phyloP scores from a whole-genome alignment of 1,139 yeast genomes.

The Keqinozyma sinolaborantium region DNA sequence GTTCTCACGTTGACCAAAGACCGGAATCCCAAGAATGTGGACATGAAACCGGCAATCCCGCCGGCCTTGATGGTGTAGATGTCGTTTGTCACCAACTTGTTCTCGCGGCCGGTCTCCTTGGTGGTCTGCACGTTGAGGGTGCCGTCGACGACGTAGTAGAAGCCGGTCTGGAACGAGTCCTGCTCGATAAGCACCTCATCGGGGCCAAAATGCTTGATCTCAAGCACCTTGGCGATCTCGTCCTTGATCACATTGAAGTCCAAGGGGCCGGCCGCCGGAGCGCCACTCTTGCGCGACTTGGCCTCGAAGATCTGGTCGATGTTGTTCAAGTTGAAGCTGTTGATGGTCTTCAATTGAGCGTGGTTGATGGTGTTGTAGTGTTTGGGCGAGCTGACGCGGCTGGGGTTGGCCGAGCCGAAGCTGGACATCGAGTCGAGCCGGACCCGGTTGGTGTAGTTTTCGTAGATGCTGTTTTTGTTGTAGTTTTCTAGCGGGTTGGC shows the following conservation, averaged over 20 bases:
- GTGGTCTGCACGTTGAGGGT: conserved; percentile 48
- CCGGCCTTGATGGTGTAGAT: conserved; percentile 69
- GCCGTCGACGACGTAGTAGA: conserved; percentile 80
- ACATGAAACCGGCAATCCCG: conserved; percentile 84
- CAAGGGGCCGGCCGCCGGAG: conserved; percentile 2
- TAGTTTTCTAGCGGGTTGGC: neutral
- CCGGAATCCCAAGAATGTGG: conserved; percentile 74
- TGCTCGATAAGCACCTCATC: conserved; percentile 61
- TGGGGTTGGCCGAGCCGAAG: conserved; percentile 10
- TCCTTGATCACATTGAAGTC: conserved; percentile 35
- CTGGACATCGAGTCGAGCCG: conserved; percentile 19
- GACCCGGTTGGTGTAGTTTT: conserved; percentile 15
- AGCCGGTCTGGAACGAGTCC: conserved; percentile 65
- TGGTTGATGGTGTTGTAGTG: conserved; percentile 28
- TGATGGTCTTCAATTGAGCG: conserved; percentile 10
- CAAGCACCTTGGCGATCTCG: conserved; percentile 63
- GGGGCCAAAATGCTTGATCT: conserved; percentile 51
- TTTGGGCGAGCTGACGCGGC: conserved; percentile 18
- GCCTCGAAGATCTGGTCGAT: conserved; percentile 5
- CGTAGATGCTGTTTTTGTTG: conserved; percentile 15
- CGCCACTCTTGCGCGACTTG: conserved; percentile 4
- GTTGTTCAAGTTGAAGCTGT: conserved; percentile 3
- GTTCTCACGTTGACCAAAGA: conserved; percentile 67
- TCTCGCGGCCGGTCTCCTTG: conserved; percentile 20
- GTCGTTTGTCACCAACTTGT: conserved; percentile 10